Conservation (phyloP, 495 filamentous ascomycete genomes). For the Trypethelium eluteriae region DNA sequence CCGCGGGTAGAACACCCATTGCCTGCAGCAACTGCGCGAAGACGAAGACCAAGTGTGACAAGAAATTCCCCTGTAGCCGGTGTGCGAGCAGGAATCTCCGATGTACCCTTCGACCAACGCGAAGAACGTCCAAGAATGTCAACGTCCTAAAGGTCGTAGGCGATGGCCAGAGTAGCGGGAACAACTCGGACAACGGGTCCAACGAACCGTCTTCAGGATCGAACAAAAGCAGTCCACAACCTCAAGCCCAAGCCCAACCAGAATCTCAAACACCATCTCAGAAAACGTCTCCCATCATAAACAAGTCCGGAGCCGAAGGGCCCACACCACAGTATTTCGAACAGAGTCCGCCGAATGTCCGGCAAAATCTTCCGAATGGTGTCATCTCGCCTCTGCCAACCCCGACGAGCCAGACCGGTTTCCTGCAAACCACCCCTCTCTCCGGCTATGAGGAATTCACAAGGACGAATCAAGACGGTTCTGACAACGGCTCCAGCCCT, state of each 20-base stretch:
- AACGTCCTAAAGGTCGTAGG: constrained; percentile 11
- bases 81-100: constrained; percentile 50
- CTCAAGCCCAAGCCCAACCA: constrained; percentile 23
- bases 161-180: constrained; percentile 18
- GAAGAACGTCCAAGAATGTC: constrained; percentile 46
- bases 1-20: constrained; percentile 38
- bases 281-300: constrained; percentile 9
- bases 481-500: constrained; percentile 30
- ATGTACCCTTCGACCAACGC: constrained; percentile 49
- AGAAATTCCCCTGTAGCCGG: constrained; percentile 53
- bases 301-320: constrained; percentile 17
- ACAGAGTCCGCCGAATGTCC: constrained; percentile 28
- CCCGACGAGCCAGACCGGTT: constrained; percentile 28
- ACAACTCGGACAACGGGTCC: constrained; percentile 17
- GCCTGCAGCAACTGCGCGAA: constrained; percentile 41
- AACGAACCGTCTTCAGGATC: neutral
- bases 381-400: constrained; percentile 30
- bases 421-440: constrained; percentile 32
- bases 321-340: constrained; percentile 30
- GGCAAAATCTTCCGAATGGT: constrained; percentile 17
- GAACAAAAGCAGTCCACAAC: constrained; percentile 20
- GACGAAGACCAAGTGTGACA: constrained; percentile 57
- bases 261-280: constrained; percentile 9
- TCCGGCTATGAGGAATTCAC: constrained; percentile 34
- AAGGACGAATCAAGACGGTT: constrained; percentile 21